phyloP scores from a whole-genome alignment of 208 protist species.

The Naegleria fowleri region DNA sequence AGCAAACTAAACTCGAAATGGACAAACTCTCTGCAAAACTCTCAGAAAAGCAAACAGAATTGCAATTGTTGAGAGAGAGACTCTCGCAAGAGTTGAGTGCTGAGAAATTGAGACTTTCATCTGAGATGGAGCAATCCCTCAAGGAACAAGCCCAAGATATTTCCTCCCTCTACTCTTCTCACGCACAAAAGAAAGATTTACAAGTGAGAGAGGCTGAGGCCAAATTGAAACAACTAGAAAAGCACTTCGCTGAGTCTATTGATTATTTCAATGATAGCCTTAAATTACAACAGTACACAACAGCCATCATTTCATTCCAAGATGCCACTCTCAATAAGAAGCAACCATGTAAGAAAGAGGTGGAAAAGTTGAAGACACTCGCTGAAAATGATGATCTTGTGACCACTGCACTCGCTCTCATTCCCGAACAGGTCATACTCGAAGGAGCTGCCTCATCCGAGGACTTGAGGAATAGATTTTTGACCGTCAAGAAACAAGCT shows the following conservation, averaged over 20 bases:
- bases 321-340: background rate
- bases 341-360: background rate
- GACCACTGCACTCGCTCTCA: background rate
- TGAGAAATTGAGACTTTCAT: background rate
- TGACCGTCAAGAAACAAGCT: background rate
- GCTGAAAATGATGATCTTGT: background rate
- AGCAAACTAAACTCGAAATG: background rate
- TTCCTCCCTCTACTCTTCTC: background rate
- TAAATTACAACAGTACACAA: background rate
- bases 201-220: background rate
- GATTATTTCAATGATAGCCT: background rate
- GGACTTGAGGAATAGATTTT: background rate
- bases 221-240: background rate
- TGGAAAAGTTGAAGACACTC: background rate
- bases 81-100: background rate
- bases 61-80: background rate
- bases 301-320: background rate
- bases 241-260: background rate
- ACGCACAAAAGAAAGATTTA: background rate
- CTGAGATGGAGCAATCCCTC: background rate
- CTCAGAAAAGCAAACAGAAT: background rate
- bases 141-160: background rate
- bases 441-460: background rate
- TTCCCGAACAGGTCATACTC: background rate
- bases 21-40: background rate